Conservation (phyloP, 768 basidiomycete species). For the Pleurotus sapidus region DNA sequence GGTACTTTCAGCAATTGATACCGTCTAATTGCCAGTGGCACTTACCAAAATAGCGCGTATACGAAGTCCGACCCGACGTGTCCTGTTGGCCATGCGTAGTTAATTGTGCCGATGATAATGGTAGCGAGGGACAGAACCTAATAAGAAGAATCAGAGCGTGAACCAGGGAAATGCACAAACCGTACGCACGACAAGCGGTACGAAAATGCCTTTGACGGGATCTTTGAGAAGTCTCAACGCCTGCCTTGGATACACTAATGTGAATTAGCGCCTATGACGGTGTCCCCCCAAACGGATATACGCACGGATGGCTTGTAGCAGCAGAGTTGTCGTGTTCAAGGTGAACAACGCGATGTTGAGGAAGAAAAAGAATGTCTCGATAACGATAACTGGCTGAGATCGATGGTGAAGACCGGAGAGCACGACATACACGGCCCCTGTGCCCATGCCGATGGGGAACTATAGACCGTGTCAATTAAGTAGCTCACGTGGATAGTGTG, state of each 20-base stretch:
- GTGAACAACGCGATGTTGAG: constrained; percentile 43
- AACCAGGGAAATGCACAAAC: not conserved
- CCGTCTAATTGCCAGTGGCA: not conserved
- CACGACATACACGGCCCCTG: constrained; percentile 45
- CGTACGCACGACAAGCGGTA: constrained; percentile 24
- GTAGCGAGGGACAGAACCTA: constrained; percentile 48
- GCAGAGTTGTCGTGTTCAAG: constrained; percentile 38
- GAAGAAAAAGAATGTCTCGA: constrained; percentile 46
- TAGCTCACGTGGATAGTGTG: not conserved
- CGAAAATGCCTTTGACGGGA: constrained; percentile 43
- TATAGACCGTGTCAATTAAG: constrained; percentile 10
- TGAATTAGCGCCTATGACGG: not conserved
- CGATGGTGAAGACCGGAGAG: constrained; percentile 37
- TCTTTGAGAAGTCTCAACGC: constrained; percentile 38
- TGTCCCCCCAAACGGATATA: not conserved
- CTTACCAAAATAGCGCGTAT: constrained; percentile 44
- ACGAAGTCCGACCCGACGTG: constrained; percentile 30
- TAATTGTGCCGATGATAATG: constrained; percentile 45
- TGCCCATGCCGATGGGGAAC: constrained; percentile 52
- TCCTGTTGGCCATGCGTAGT: constrained; percentile 38
- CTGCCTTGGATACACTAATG: constrained; percentile 40
- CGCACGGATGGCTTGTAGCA: constrained; percentile 40
- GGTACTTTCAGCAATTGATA: not conserved
- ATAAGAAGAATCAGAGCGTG: not conserved
- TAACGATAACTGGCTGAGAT: constrained; percentile 22